Evolutionary conservation across 2,329 filamentous ascomycete genomes (phyloP).

Genomic region (Ceratocystis cacaofunesta): DNA sequence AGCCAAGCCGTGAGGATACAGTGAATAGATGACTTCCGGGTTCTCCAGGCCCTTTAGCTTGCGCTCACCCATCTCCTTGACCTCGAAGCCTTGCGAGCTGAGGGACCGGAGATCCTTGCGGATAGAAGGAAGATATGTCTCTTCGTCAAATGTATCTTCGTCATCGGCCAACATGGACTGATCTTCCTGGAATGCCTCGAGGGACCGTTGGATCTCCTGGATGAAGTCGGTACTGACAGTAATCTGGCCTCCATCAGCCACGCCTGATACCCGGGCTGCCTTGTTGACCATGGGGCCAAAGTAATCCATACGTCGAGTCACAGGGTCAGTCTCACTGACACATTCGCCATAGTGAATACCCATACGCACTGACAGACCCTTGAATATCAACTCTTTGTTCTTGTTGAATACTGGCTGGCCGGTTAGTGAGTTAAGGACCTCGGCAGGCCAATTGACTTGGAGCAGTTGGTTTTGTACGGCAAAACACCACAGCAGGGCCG

Average conservation of each 20-base stretch:
- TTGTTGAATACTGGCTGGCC: constrained; percentile 72
- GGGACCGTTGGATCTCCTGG: constrained; percentile 78
- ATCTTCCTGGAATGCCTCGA: constrained; percentile 59
- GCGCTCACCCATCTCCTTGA: constrained; percentile 88
- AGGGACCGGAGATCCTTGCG: constrained; percentile 76
- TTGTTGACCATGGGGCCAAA: constrained; percentile 99
- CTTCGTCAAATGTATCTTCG: constrained; percentile 60
- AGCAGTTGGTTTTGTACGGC: constrained; percentile 79
- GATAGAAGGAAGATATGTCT: constrained; percentile 59
- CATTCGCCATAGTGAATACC: constrained; percentile 91
- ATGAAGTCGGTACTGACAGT: constrained; percentile 96
- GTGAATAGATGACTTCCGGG: constrained; percentile 84
- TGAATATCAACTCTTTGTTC: constrained; percentile 81
- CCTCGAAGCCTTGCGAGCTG: constrained; percentile 84
- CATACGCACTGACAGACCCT: constrained; percentile 90
- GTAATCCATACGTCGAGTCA: constrained; percentile 97
- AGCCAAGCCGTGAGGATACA: constrained; percentile 80
- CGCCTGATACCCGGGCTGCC: constrained; percentile 80
- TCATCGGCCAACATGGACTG: constrained; percentile 21
- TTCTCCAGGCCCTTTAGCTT: constrained; percentile 97
- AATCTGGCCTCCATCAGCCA: constrained; percentile 92
- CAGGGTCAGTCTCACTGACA: constrained; percentile 87
- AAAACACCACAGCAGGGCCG: constrained; percentile 90
- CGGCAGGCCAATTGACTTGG: constrained; percentile 81
- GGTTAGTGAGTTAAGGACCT: constrained; percentile 74